These are phyloP conservation scores for Aureobasidium sp. DNA, from an alignment of 2,329 filamentous ascomycete genomes.

Conservation along the genomic window DNA sequence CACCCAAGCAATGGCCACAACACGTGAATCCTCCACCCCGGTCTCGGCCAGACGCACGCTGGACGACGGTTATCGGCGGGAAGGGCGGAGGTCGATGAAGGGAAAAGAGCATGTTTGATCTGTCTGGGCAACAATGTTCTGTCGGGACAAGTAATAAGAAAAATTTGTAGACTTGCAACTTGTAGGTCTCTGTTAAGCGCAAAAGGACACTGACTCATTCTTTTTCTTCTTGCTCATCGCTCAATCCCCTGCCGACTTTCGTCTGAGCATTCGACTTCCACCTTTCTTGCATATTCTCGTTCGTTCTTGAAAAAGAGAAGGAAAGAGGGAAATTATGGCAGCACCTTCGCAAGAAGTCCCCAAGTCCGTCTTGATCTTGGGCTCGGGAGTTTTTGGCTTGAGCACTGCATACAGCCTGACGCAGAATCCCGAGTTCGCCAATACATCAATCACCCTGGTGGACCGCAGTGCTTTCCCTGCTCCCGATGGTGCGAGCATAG, in stretches of 20 bases:
- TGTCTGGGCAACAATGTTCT: neutral
- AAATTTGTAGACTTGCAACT: neutral
- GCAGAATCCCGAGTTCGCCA: slow-evolving; percentile 47
- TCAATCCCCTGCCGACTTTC: neutral
- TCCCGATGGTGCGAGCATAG: slow-evolving; percentile 45
- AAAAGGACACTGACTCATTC: neutral
- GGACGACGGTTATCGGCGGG: slow-evolving; percentile 5
- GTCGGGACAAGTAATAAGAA: neutral
- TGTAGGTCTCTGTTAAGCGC: neutral
- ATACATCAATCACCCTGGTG: slow-evolving; percentile 50
- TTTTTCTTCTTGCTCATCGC: neutral
- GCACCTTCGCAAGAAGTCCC: slow-evolving; percentile 23
- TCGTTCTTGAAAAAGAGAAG: neutral
- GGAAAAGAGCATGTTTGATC: slow-evolving; percentile 9
- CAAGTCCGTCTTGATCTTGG: slow-evolving; percentile 42
- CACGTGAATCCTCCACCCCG: slow-evolving; percentile 7
- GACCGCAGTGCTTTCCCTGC: slow-evolving; percentile 53
- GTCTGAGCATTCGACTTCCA: neutral
- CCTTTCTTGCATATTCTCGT: neutral
- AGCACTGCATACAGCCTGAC: slow-evolving; percentile 65
- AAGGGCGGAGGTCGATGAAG: neutral
- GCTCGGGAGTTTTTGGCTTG: slow-evolving; percentile 51
- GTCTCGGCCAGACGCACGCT: neutral
- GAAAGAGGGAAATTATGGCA: neutral
- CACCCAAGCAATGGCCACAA: neutral